Evolutionary conservation across 1,284 basidiomycete species (phyloP).

Genomic region (Moniliophthora roreri): DNA sequence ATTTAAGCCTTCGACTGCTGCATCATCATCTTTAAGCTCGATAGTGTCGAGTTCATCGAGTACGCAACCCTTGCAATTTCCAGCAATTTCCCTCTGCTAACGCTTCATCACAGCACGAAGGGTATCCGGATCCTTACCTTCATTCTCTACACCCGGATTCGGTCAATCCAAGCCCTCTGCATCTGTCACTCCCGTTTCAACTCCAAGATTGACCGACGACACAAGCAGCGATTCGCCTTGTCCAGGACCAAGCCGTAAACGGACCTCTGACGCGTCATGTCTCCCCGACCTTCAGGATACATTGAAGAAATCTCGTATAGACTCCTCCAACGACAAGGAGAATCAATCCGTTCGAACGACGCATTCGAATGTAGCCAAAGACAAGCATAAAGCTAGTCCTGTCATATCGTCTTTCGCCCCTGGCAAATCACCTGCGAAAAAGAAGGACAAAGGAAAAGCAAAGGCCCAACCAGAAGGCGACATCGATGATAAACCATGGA

Average conservation of each 20-base stretch:
- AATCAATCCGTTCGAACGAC: slow-evolving; percentile 21
- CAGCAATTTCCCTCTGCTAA: background rate
- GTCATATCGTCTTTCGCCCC: background rate
- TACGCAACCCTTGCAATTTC: slow-evolving; percentile 8
- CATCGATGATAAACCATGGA: background rate
- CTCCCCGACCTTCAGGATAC: slow-evolving; percentile 30
- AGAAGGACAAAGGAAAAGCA: slow-evolving; percentile 24
- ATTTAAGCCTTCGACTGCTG: slow-evolving; percentile 18
- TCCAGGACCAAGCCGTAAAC: slow-evolving; percentile 37
- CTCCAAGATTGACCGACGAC: slow-evolving; percentile 33
- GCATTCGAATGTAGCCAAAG: background rate
- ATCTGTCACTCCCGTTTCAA: slow-evolving; percentile 7
- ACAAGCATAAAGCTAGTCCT: background rate
- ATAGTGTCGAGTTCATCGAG: slow-evolving; percentile 4
- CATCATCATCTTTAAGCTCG: slow-evolving; percentile 11
- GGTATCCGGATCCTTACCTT: slow-evolving; percentile 27
- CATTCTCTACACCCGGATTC: slow-evolving; percentile 45
- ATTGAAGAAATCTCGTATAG: slow-evolving; percentile 42
- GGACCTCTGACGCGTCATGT: slow-evolving; percentile 39
- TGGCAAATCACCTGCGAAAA: slow-evolving; percentile 13
- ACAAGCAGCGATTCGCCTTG: slow-evolving; percentile 37
- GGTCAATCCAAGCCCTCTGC: slow-evolving; percentile 22
- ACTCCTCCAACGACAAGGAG: slow-evolving; percentile 34
- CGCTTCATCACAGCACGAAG: slow-evolving; percentile 18
- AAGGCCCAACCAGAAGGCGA: background rate